Evolutionary conservation across 768 basidiomycete species (phyloP), one percentile per base, ranked within the genome.

Genomic region (Chalciporus chontae): DNA sequence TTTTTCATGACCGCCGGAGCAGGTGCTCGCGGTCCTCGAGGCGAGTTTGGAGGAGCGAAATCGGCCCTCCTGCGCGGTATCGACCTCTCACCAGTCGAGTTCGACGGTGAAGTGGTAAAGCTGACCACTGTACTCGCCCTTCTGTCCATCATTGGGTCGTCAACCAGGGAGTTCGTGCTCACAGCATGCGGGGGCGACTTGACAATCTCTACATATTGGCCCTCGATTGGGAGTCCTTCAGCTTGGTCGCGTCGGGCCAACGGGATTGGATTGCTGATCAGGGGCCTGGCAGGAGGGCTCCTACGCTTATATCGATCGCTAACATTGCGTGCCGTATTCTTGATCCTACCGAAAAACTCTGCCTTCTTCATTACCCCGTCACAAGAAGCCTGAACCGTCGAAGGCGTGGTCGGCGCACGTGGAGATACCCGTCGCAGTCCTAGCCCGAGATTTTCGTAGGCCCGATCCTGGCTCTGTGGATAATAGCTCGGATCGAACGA

Each of bases 21-120:
- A 11, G 55, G 64, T 19, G 46, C 48, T n/a, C 61, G 61, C 17
- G 66, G 59, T 5, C 77, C 61, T 66, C 71, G 47, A 61, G 70
- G 74, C n/a, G 73, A 66, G 58, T 73, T 73, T 7, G 83, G 79
- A n/a, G 79, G 78, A 9, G 73, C 81, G 60, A 88, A 88, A 67
- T 88, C 87, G 0, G 82, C 75, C 52, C 86, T 74, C 43, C 84
- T 72, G 37, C 79, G 75, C 21, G 85, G 86, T 48, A 85, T 81
- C 5, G 85, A 87, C 44, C 78, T 74, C 18, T 75, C 77, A 18
- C 73, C 83, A 0, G 82, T 85, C 31, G 85, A 87, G 18, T 74
- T 75, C 9, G 85, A 85, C 7, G 84, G 84, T 2, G 85, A 85
- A 29, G 73, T 74, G 2, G 63, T 63, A 26, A 76, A 64, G 50